phyloP scores from a whole-genome alignment of 352 stramenopile genomes.

The Detonula confervacea region DNA sequence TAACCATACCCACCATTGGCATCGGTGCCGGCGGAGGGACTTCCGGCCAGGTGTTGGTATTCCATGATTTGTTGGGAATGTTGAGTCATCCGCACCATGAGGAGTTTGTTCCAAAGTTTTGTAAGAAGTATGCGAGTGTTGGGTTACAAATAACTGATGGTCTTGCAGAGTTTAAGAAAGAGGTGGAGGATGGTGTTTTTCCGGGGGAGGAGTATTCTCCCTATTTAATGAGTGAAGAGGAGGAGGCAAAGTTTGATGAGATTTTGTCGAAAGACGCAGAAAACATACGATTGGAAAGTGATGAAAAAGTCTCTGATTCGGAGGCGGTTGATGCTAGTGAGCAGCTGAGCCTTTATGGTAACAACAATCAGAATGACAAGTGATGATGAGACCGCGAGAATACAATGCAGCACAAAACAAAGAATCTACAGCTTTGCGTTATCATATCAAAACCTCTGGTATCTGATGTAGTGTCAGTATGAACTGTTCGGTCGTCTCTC shows the following conservation, averaged over 20 bases:
- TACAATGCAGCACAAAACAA: no score
- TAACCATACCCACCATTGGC: slow-evolving; percentile 98
- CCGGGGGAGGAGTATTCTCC: slow-evolving; percentile 92
- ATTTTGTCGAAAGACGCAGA: slow-evolving; percentile 79
- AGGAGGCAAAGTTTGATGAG: slow-evolving; percentile 81
- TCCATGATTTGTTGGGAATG: slow-evolving; percentile 98
- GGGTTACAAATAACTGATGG: slow-evolving; percentile 89
- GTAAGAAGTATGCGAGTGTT: slow-evolving; percentile 96
- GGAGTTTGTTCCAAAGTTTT: slow-evolving; percentile 97
- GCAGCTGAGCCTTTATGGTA: slow-evolving; percentile 85
- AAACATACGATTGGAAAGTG: slow-evolving; percentile 56
- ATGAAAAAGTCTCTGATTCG: slow-evolving; percentile 67
- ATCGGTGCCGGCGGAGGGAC: slow-evolving; percentile 93
- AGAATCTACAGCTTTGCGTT: no score
- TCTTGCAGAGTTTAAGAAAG: slow-evolving; percentile 92
- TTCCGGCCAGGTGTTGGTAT: slow-evolving; percentile 96
- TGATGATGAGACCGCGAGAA: no score
- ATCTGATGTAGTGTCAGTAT: no score
- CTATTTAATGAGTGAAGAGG: slow-evolving; percentile 92
- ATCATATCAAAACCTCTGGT: no score
- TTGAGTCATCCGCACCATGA: slow-evolving; percentile 97
- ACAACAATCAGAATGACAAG: no score
- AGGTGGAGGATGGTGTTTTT: slow-evolving; percentile 95
- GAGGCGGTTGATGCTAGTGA: slow-evolving; percentile 87
- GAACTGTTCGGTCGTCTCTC: no score